These are phyloP conservation scores for Musa balbisiana DNA, from an alignment of 202 grass and related monocot species.

Conservation along the genomic window DNA sequence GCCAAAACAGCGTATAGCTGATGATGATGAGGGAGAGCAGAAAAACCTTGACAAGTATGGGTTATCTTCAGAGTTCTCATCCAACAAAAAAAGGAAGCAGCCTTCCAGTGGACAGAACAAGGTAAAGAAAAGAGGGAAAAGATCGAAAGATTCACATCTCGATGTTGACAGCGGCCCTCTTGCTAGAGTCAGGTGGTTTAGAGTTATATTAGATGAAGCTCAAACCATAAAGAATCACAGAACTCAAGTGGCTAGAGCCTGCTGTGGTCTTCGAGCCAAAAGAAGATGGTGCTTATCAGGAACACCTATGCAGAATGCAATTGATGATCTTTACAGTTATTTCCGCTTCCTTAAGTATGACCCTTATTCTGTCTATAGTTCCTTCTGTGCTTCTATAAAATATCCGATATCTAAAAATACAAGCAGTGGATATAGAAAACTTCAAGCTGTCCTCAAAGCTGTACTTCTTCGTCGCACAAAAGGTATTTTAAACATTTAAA, in stretches of 20 bases:
- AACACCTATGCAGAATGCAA: constrained; percentile 97
- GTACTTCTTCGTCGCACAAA: constrained; percentile 88
- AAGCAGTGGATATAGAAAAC: constrained; percentile 74
- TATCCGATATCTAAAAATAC: constrained; percentile 78
- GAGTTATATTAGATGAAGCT: constrained; percentile 96
- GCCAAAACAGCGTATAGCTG: constrained; percentile 56
- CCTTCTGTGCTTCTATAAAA: constrained; percentile 82
- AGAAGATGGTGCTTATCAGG: constrained; percentile 97
- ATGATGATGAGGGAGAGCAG: constrained; percentile 58
- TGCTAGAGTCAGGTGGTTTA: constrained; percentile 91
- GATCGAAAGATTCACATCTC: constrained; percentile 43
- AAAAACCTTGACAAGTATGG: constrained; percentile 55
- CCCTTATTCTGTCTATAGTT: constrained; percentile 66
- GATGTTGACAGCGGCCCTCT: constrained; percentile 64
- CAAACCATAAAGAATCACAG: constrained; percentile 96
- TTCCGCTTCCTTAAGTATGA: constrained; percentile 98
- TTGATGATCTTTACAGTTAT: constrained; percentile 93
- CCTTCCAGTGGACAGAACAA: constrained; percentile 31
- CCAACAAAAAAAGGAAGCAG: constrained; percentile 65
- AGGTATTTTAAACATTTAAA: constrained; percentile 41
- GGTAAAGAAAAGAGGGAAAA: constrained; percentile 70
- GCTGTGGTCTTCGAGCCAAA: constrained; percentile 88
- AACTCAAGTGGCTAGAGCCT: constrained; percentile 84
- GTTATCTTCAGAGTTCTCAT: constrained; percentile 40
- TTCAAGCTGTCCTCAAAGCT: constrained; percentile 77